These are phyloP conservation scores for Strobilomyces echinocephalus DNA, from an alignment of 768 basidiomycete species.

Conservation along the genomic window DNA sequence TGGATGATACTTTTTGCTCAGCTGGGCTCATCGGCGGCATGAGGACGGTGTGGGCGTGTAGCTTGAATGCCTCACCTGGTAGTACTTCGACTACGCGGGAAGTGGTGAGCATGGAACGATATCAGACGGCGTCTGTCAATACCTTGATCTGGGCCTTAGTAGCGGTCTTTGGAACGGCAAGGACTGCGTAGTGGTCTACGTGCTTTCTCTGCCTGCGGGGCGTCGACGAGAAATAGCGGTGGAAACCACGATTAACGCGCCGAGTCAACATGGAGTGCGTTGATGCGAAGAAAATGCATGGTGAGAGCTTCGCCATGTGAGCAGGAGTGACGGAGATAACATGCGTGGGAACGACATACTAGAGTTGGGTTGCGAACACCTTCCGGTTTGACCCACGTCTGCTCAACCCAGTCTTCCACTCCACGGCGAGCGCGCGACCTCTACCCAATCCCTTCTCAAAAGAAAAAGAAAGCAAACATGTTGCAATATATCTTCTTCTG, in stretches of 20 bases:
- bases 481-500: slow-evolving; percentile 25
- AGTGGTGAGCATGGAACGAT: neutral
- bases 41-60: neutral
- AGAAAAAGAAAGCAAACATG: slow-evolving; percentile 10
- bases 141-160: slow-evolving; percentile 34
- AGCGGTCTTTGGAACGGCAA: slow-evolving; percentile 25
- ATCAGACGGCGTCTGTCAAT: neutral
- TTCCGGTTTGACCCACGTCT: slow-evolving; percentile 23
- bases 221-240: slow-evolving; percentile 23
- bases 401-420: neutral
- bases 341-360: slow-evolving; percentile 25
- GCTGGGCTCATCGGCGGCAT: slow-evolving; percentile 20
- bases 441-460: neutral
- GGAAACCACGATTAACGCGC: neutral
- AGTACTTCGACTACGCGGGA: slow-evolving; percentile 25
- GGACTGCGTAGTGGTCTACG: slow-evolving; percentile 26
- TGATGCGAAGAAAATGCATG: neutral
- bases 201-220: slow-evolving; percentile 7
- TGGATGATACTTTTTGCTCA: slow-evolving; percentile 47
- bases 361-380: neutral
- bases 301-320: neutral
- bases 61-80: slow-evolving; percentile 17
- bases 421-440: neutral
- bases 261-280: neutral
- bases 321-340: neutral